phyloP scores from a whole-genome alignment of 495 filamentous ascomycete genomes.

The Lasiosphaeris hirsuta region DNA sequence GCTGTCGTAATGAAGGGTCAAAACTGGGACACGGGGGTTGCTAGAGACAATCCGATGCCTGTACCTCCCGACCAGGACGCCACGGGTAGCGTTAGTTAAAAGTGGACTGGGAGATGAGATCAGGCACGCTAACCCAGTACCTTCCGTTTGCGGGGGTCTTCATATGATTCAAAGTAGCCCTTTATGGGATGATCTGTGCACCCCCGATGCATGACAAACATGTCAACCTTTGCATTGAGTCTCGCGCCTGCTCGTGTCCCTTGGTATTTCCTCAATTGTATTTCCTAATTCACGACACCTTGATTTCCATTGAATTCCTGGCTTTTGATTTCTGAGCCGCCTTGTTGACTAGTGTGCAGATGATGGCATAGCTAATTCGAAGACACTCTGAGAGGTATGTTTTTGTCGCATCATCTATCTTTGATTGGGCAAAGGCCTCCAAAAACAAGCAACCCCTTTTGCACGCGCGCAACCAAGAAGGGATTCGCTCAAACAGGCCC shows the following conservation, averaged over 20 bases:
- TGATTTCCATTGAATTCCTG: too few relatives aligned
- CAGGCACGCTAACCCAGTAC: neutral
- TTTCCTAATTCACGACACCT: too few relatives aligned
- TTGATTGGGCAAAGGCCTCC: too few relatives aligned
- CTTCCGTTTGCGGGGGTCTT: neutral
- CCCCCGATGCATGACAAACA: neutral
- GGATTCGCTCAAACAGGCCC: too few relatives aligned
- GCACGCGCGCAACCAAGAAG: too few relatives aligned
- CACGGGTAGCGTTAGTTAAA: constrained; percentile 19
- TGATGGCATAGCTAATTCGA: too few relatives aligned
- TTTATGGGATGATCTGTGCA: constrained; percentile 3
- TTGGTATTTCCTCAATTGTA: too few relatives aligned
- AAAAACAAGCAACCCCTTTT: too few relatives aligned
- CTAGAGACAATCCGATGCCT: neutral
- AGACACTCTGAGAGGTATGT: too few relatives aligned
- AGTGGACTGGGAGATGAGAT: constrained; percentile 22
- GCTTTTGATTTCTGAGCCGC: too few relatives aligned
- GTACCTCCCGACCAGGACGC: neutral
- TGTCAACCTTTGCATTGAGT: constrained; percentile 1
- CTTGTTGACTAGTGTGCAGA: too few relatives aligned
- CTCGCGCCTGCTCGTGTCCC: neutral
- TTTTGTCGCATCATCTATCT: too few relatives aligned
- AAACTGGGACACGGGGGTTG: neutral
- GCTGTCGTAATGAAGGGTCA: constrained; percentile 12
- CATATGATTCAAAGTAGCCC: neutral